Evolutionary conservation across 2,329 filamentous ascomycete genomes (phyloP), one percentile per base, ranked within the genome.

Genomic region (Apiospora pterosperma): DNA sequence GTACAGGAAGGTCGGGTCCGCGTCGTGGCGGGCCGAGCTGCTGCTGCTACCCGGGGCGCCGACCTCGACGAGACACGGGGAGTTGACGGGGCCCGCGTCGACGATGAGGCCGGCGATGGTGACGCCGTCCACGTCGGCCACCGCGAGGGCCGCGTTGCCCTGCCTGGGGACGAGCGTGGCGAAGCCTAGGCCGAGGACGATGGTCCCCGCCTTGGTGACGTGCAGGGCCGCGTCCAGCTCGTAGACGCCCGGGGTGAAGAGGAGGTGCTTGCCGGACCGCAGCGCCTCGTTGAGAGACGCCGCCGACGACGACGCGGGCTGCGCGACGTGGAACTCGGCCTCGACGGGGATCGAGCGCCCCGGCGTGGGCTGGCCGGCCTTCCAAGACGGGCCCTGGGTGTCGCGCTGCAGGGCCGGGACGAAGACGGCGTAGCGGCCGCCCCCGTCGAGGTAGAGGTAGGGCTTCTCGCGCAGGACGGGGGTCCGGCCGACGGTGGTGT

Each of bases 401-500:
- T 75, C 65, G 28, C 62, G 65, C 67, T 73, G 71, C n/a, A 76
- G 62, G 12, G 69, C 67, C 36, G 74, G 74, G 16, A 71, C 66
- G 42, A 75, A 76, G 4, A 76, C 71, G 38, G 72, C 69, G 44
- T 73, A 76, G 58, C 68, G 66, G 2, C 68, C 71, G 38, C 69
- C 63, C 2, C 31, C 62, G 7, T 67, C 69, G 38, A 74, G 63
- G 48, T 68, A 70, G 12, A 76, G 68, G 52, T 73, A 76, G 11
- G 74, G 74, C 65, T 76, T 76, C 67, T 76, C 74, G 39, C 74
- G 73, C 38, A 76, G 68, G 41, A 75, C 19, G 5, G 74, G 73
- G 5, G 74, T 76, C 21, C 58, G 64, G 1, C 71, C 69, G 16
- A 76, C 31, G 39, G 28, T 74, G n/a, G 74, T 76, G 63, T 76